Base-by-base conservation (phyloP, 1,284 basidiomycete genomes). In the Puccinia sorghi region DNA sequence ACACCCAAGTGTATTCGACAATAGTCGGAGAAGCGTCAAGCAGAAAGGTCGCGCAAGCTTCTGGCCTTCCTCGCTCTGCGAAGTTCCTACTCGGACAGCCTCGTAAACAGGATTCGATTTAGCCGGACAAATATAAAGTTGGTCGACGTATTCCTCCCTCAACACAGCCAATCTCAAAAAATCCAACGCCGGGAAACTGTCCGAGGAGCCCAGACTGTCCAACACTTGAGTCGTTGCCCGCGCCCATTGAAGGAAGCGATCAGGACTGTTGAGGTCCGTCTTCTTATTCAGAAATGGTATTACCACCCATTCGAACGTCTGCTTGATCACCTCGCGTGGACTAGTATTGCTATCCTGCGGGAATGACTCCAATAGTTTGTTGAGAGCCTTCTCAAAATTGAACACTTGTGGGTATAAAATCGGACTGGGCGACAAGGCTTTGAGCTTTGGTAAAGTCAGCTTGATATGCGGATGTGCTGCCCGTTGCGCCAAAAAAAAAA, bases 141-240 rank as follows among this genome's bases (percentile, higher is more conserved):
- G 22, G 9, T 72, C 56, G 54, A 80, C 41, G 17, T 71, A 8
- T 50, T 82, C 80, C 8, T 79, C 63, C 4, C 81, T 80, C 43
- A 83, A 77, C 3, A 79, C 63, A 8, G 80, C 81, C 59, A 82
- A 79, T n/a, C 82, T 81, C 43, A 82, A 64, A 43, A 82, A 80
- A 69, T 84, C 83, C 57, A 84, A 37, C 46, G 82, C 56, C 22
- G 83, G 83, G 79, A 83, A 84, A 52, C 78, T 81, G 15, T 80
- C 37, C 5, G 63, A 25, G 1, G 79, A 72, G 39, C 50, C 48
- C 0, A 81, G 56, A 63, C 72, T 43, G 11, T 48, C 25, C 1
- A 69, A 54, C 13, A 81, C 67, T 13, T 77, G 80, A 11, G 52
- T 41, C 4, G 79, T 27, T 0, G 81, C 81, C 3, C 80, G 52